These are phyloP conservation scores for Emiliania huxleyi DNA, from an alignment of 78 protist genomes.

Conservation along the genomic window DNA sequence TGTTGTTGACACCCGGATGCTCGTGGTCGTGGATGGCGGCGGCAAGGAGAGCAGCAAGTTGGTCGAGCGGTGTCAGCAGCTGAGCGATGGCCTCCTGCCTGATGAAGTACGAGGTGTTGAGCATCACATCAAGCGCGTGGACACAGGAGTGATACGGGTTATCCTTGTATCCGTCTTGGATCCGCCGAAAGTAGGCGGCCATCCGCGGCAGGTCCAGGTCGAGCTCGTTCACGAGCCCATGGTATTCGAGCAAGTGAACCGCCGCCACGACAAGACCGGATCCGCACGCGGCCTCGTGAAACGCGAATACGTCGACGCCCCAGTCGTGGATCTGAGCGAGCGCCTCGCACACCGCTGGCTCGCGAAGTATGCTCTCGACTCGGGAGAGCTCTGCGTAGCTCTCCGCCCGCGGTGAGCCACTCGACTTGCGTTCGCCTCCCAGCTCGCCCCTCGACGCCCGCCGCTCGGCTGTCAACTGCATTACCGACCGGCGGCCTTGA, in stretches of 20 bases:
- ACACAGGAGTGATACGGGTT: neutral
- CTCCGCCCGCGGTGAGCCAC: too few relatives aligned
- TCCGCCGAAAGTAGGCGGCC: neutral
- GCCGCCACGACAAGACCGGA: neutral
- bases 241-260: neutral
- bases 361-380: neutral
- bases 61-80: neutral
- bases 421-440: too few relatives aligned
- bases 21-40: constrained; percentile 38
- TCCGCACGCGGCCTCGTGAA: neutral
- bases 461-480: too few relatives aligned
- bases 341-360: neutral
- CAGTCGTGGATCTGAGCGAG: neutral
- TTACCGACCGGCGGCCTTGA: too few relatives aligned
- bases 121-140: neutral
- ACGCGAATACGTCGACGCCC: neutral
- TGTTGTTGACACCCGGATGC: constrained; percentile 47
- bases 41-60: neutral
- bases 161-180: neutral
- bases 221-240: neutral
- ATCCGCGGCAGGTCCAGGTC: neutral
- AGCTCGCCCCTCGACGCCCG: neutral
- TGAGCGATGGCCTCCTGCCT: neutral
- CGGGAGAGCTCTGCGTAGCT: neutral
- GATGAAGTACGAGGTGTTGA: neutral